Evolutionary conservation across 225 moss, liverwort and hornwort genomes (phyloP).

Genomic region (Asterella californica): DNA sequence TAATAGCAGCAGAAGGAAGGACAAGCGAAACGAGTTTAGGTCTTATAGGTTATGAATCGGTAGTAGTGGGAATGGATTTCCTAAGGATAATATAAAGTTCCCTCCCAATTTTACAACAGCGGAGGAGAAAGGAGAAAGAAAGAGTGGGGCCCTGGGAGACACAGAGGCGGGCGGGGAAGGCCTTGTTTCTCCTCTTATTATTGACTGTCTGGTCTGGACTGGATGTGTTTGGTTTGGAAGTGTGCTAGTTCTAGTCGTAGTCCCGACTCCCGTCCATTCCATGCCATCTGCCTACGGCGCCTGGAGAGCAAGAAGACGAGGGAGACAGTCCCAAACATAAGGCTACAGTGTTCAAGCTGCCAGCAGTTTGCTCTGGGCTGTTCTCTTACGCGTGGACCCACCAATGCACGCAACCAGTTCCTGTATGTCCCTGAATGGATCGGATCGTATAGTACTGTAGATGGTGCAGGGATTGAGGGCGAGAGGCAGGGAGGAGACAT

Average conservation of each 20-base stretch:
- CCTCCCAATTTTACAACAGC: not conserved
- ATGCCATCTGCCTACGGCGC: constrained; percentile 17
- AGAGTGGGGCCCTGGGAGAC: not conserved
- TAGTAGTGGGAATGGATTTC: not conserved
- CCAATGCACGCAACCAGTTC: not conserved
- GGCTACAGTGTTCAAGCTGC: constrained; percentile 2
- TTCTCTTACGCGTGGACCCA: constrained; percentile 10
- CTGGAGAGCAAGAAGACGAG: constrained; percentile 11
- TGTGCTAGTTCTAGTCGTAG: not conserved
- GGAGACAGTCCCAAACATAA: not conserved
- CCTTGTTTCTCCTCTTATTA: not conserved
- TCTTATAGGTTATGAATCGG: not conserved
- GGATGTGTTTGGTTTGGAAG: not conserved
- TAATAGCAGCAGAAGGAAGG: not conserved
- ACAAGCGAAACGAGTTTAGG: not conserved
- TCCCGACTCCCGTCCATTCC: not conserved
- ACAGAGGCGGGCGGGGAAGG: not conserved
- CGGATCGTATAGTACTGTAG: not conserved
- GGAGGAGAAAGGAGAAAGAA: not conserved
- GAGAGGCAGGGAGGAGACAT: not conserved
- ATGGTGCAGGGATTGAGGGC: not conserved
- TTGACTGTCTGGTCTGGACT: not conserved
- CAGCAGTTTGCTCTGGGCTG: constrained; percentile 10
- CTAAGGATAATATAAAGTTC: not conserved
- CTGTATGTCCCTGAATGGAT: not conserved